Evolutionary conservation across 2,329 filamentous ascomycete species (phyloP).

Genomic region (Neopestalotiopsis sp.): DNA sequence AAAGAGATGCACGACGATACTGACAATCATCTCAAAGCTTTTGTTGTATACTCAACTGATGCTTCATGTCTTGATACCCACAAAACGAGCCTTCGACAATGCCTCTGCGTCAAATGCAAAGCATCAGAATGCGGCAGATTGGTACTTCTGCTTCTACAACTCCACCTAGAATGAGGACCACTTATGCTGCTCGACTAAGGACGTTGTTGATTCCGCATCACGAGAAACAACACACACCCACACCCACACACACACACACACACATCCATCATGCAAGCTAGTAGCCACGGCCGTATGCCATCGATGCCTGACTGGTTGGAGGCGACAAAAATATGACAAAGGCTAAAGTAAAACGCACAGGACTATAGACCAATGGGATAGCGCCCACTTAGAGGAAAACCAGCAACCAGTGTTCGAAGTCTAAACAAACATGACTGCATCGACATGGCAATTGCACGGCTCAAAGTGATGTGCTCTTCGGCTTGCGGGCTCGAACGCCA

Average conservation of each 20-base stretch:
- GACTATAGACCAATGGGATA: neutral
- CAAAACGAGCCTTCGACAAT: neutral
- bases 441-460: neutral
- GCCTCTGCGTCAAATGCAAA: neutral
- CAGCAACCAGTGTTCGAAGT: neutral
- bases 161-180: neutral
- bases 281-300: neutral
- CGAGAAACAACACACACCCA: neutral
- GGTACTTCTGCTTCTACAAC: neutral
- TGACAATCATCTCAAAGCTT: neutral
- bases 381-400: neutral
- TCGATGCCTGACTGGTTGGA: neutral
- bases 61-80: too few species aligned
- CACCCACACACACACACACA: too few species aligned
- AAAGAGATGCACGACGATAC: neutral
- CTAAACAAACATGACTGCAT: neutral
- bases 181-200: neutral
- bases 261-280: neutral
- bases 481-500: neutral
- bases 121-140: neutral
- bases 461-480: neutral
- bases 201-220: neutral
- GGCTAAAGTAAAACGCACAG: conserved; percentile 1
- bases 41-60: neutral
- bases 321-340: neutral